Conservation (phyloP, 805 yeast genomes). For the Cyberlindnera maritima region DNA sequence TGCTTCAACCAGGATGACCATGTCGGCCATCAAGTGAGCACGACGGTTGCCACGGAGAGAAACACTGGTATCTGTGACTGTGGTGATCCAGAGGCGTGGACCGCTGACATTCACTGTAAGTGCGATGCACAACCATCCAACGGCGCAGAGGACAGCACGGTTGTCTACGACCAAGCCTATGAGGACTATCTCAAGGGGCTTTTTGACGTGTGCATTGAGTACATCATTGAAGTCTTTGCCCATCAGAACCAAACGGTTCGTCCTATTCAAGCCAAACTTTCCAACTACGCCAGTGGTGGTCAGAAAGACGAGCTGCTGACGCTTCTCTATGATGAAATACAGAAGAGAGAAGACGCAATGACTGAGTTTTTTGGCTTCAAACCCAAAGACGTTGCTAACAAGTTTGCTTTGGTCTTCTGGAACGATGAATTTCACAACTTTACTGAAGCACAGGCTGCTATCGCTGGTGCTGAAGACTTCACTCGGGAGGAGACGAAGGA, state of each 20-base stretch:
- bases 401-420: slow-evolving; percentile 61
- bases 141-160: slow-evolving; percentile 37
- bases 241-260: slow-evolving; percentile 39
- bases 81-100: slow-evolving; percentile 86
- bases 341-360: slow-evolving; percentile 4
- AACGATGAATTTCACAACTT: slow-evolving; percentile 74
- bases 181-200: slow-evolving; percentile 24
- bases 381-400: slow-evolving; percentile 11
- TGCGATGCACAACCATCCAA: slow-evolving; percentile 20
- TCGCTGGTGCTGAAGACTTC: slow-evolving; percentile 34
- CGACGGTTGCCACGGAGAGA: slow-evolving; percentile 32
- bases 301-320: not conserved
- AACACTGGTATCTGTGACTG: slow-evolving; percentile 58
- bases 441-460: slow-evolving; percentile 49
- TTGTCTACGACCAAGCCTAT: slow-evolving; percentile 9
- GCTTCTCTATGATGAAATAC: slow-evolving; percentile 5
- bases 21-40: slow-evolving; percentile 56
- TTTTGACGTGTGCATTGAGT: slow-evolving; percentile 38
- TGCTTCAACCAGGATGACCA: slow-evolving; percentile 75
- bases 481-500: slow-evolving; percentile 30
- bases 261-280: slow-evolving; percentile 22
- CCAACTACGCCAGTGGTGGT: not conserved
- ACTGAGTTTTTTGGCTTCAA: slow-evolving; percentile 1
- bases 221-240: slow-evolving; percentile 41
- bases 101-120: slow-evolving; percentile 47